These are phyloP conservation scores for Guadua angustifolia DNA, from an alignment of 176 grass and related monocot genomes.

Conservation along the genomic window DNA sequence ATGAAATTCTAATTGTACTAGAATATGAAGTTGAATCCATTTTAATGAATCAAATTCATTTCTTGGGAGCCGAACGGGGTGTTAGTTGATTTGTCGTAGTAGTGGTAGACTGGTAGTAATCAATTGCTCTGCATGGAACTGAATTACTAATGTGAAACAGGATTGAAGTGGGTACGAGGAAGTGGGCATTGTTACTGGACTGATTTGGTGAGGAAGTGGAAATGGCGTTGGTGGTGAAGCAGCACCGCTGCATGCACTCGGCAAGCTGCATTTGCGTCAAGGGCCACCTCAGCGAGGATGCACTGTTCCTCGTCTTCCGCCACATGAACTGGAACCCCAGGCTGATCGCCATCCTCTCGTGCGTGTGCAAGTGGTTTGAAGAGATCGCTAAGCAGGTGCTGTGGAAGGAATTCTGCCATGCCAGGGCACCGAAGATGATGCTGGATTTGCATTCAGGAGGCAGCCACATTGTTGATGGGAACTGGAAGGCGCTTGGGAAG, in stretches of 20 bases:
- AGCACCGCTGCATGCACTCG: conserved; percentile 92
- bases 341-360: conserved; percentile 81
- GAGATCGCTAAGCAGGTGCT: conserved; percentile 82
- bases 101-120: not conserved
- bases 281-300: conserved; percentile 90
- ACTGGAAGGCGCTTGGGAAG: conserved; percentile 97
- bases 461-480: conserved; percentile 90
- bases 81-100: not conserved
- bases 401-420: conserved; percentile 97
- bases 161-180: conserved; percentile 16
- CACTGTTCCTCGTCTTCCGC: conserved; percentile 83
- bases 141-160: conserved; percentile 32
- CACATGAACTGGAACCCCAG: conserved; percentile 96
- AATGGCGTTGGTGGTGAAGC: conserved; percentile 80
- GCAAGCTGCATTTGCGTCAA: conserved; percentile 81
- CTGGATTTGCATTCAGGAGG: conserved; percentile 84
- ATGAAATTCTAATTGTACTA: not conserved
- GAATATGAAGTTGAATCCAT: not conserved
- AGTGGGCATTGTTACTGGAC: not conserved
- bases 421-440: conserved; percentile 98
- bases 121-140: conserved; percentile 23
- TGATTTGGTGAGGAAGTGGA: conserved; percentile 18
- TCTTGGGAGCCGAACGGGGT: not conserved
- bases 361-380: conserved; percentile 99
- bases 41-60: not conserved